A percentile compares a stretch with the other conserved stretches of the same genome.
Evolutionary conservation across 768 basidiomycete genomes (phyloP).

Genomic region (Suillus decipiens): DNA sequence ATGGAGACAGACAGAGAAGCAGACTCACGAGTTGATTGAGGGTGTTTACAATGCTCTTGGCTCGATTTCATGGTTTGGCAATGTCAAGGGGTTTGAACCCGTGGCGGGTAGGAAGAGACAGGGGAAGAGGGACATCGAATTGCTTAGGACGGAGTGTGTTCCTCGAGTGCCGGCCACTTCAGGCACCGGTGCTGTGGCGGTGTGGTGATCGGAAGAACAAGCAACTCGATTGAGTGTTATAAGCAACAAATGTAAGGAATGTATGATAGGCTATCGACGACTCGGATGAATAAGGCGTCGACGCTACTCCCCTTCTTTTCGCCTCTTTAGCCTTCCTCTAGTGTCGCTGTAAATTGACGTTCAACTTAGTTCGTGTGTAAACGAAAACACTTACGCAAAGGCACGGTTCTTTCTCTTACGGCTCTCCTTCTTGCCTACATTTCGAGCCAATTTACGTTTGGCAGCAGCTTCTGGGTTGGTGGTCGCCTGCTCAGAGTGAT

Average conservation of each 20-base stretch:
- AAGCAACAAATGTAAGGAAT: neutral
- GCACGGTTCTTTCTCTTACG: conserved; percentile 71
- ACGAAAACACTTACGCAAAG: conserved; percentile 54
- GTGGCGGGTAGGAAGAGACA: too few relatives aligned
- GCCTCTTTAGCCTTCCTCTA: conserved; percentile 50
- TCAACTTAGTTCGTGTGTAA: neutral
- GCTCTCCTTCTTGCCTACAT: conserved; percentile 80
- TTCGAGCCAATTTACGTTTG: conserved; percentile 70
- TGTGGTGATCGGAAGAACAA: neutral
- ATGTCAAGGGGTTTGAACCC: neutral
- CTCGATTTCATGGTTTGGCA: neutral
- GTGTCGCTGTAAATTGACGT: conserved; percentile 39
- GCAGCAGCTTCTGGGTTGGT: conserved; percentile 78
- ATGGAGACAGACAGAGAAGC: neutral
- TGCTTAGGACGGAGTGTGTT: too few relatives aligned
- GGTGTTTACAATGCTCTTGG: neutral
- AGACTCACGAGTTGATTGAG: neutral
- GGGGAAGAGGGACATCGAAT: too few relatives aligned
- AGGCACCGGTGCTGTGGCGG: too few relatives aligned
- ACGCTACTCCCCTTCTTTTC: conserved; percentile 34
- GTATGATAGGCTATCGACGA: neutral
- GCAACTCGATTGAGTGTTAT: neutral
- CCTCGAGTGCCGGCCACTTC: too few relatives aligned
- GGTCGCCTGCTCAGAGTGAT: conserved; percentile 47
- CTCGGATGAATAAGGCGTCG: neutral